These are phyloP conservation scores for Vigna nakashimae DNA, from an alignment of 306 rosid species.

Conservation along the genomic window DNA sequence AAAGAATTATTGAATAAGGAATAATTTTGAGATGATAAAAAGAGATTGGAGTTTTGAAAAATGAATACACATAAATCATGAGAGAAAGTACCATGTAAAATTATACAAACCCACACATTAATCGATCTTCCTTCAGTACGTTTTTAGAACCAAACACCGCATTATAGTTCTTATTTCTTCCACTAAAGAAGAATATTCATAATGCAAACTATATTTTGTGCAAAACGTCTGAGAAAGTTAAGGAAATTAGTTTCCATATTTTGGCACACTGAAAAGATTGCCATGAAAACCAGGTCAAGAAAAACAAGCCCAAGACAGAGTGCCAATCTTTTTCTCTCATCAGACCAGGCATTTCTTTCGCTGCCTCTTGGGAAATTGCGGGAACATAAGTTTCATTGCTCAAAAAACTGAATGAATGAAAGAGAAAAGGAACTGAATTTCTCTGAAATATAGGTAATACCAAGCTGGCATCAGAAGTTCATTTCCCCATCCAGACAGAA, in stretches of 20 bases:
- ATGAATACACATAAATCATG: no score
- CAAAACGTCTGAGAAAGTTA: background rate
- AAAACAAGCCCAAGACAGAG: background rate
- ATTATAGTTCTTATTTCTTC: no score
- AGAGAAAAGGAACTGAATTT: background rate
- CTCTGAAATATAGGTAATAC: background rate
- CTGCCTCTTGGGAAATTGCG: background rate
- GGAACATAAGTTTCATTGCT: background rate
- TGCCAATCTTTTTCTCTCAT: background rate
- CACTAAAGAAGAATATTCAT: background rate
- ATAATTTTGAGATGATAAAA: background rate
- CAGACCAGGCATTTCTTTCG: background rate
- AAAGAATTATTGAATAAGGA: background rate
- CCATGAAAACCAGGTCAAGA: background rate
- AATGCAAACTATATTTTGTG: background rate
- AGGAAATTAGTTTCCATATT: background rate
- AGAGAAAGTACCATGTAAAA: no score
- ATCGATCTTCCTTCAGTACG: no score
- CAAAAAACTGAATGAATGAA: background rate
- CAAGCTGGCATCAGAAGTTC: background rate
- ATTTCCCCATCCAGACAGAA: background rate
- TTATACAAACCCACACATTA: no score
- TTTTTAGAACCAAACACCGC: no score
- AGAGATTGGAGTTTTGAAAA: no score
- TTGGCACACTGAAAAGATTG: background rate